Conservation (phyloP, 2,329 filamentous ascomycete genomes). For the Alternaria conjuncta region DNA sequence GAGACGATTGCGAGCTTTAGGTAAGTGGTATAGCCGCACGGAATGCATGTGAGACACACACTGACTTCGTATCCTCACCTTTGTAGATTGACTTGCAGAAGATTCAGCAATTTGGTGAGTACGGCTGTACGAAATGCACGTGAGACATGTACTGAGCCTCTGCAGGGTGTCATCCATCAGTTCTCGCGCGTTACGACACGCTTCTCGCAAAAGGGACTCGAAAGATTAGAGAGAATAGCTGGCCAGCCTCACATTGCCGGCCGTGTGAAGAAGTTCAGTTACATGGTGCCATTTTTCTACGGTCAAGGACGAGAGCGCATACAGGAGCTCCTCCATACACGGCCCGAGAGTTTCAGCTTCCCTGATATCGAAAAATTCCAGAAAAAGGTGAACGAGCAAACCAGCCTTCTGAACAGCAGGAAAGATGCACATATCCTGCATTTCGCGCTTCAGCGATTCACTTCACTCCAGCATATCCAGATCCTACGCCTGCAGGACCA, state of each 20-base stretch:
- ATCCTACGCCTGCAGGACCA: conserved; percentile 67
- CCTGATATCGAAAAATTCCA: conserved; percentile 52
- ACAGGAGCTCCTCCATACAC: conserved; percentile 47
- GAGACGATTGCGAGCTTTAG: conserved; percentile 55
- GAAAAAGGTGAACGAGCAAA: conserved; percentile 58
- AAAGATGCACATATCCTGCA: conserved; percentile 61
- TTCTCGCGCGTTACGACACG: conserved; percentile 60
- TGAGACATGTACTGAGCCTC: conserved; percentile 29
- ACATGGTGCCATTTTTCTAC: conserved; percentile 66
- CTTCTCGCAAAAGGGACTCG: conserved; percentile 58
- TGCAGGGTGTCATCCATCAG: conserved; percentile 55
- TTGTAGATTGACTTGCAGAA: conserved; percentile 45
- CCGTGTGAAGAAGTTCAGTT: conserved; percentile 66
- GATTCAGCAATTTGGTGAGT: conserved; percentile 35
- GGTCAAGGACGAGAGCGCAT: conserved; percentile 54
- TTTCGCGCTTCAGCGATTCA: conserved; percentile 64
- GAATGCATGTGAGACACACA: not conserved
- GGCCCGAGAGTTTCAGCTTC: conserved; percentile 44
- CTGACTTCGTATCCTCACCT: not conserved
- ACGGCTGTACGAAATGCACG: not conserved
- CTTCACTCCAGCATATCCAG: conserved; percentile 67
- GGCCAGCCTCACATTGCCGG: conserved; percentile 57
- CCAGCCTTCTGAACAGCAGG: conserved; percentile 57
- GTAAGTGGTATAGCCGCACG: not conserved
- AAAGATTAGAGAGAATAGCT: conserved; percentile 58